Conservation (phyloP, 345 rosid species). For the Euphorbia pulcherrima region DNA sequence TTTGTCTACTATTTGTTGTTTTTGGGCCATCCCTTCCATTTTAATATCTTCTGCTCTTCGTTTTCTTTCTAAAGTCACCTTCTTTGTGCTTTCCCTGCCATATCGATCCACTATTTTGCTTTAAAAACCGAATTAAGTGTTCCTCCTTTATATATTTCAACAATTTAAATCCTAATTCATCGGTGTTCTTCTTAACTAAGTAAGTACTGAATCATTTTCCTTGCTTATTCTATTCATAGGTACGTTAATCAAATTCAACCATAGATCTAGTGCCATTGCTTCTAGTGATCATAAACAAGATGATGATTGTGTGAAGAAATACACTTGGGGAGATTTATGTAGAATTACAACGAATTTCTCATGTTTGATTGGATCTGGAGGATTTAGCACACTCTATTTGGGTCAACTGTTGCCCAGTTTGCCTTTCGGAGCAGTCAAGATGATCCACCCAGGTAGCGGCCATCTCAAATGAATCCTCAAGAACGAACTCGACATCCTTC, state of each 20-base stretch:
- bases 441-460: slow-evolving; percentile 46
- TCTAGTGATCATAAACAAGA: background rate
- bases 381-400: slow-evolving; percentile 75
- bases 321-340: slow-evolving; percentile 52
- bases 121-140: slow-evolving; percentile 17
- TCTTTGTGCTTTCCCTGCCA: slow-evolving; percentile 28
- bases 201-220: slow-evolving; percentile 1
- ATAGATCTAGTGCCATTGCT: background rate
- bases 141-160: slow-evolving; percentile 16
- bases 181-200: background rate
- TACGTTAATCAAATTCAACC: slow-evolving; percentile 17
- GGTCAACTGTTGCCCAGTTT: slow-evolving; percentile 40
- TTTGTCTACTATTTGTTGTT: slow-evolving; percentile 25
- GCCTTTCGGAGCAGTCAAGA: slow-evolving; percentile 55
- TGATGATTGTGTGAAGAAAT: slow-evolving; percentile 31
- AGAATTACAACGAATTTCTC: slow-evolving; percentile 48
- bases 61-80: slow-evolving; percentile 17
- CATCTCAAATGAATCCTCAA: slow-evolving; percentile 56
- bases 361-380: slow-evolving; percentile 61
- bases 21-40: slow-evolving; percentile 16
- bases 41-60: slow-evolving; percentile 2
- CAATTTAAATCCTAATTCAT: background rate
- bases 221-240: slow-evolving; percentile 35
- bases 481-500: slow-evolving; percentile 73
- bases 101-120: slow-evolving; percentile 16